These are phyloP conservation scores for Triglochin maritima DNA, from an alignment of 106 monocot genomes.

Conservation along the genomic window DNA sequence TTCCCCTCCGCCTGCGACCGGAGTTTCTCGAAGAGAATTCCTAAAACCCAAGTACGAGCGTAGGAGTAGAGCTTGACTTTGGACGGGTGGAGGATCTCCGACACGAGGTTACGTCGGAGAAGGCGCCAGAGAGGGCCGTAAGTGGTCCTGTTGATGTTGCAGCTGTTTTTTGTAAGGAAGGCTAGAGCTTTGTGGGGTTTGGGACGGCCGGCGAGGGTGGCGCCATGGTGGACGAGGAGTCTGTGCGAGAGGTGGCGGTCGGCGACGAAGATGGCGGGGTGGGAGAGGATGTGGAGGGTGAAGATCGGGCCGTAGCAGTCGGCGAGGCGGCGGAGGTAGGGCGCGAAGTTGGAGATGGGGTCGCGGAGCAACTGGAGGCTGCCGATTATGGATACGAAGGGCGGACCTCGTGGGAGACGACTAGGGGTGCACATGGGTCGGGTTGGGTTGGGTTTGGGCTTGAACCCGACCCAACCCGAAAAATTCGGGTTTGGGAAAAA, in stretches of 20 bases:
- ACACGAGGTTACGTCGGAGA: conserved; percentile 18
- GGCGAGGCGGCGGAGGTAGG: too few species aligned
- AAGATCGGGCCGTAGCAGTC: too few species aligned
- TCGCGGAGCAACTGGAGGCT: too few species aligned
- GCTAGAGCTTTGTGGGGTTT: not conserved
- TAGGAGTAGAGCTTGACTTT: not conserved
- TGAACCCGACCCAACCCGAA: too few species aligned
- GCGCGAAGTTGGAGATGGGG: too few species aligned
- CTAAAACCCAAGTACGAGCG: not conserved
- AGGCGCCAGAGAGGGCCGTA: conserved; percentile 4
- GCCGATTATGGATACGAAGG: too few species aligned
- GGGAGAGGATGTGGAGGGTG: conserved; percentile 5
- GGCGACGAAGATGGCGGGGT: not conserved
- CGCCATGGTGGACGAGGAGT: conserved; percentile 9
- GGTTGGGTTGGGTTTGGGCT: too few species aligned
- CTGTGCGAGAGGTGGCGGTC: conserved; percentile 9
- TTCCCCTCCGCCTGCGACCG: too few species aligned
- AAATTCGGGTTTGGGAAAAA: too few species aligned
- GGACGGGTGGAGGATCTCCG: too few species aligned
- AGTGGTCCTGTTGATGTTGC: not conserved
- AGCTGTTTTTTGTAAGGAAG: not conserved
- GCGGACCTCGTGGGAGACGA: too few species aligned
- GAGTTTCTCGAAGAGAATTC: not conserved
- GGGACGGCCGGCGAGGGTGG: conserved; percentile 7
- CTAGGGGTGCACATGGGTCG: too few species aligned